A percentile compares a stretch with the other conserved stretches of the same genome.
Conservation (phyloP, 257 asterid species). For the Craterostigma plantagineum region DNA sequence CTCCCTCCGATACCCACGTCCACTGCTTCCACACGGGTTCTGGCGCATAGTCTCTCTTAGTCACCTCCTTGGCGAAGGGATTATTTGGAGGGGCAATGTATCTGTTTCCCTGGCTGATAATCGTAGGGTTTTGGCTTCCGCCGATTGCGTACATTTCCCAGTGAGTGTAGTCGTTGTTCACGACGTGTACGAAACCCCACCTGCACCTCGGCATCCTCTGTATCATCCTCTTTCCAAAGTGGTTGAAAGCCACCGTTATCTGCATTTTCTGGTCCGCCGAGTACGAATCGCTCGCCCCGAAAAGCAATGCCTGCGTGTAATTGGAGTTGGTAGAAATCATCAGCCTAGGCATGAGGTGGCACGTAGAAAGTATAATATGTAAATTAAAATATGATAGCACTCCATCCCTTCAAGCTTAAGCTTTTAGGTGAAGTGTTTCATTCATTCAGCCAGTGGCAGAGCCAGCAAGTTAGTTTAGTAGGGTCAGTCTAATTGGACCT, state of each 20-base stretch:
- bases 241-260: slow-evolving; percentile 71
- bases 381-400: too few relatives aligned
- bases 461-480: too few relatives aligned
- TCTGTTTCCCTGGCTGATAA: slow-evolving; percentile 82
- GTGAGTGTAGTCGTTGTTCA: slow-evolving; percentile 84
- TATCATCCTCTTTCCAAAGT: slow-evolving; percentile 67
- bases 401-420: too few relatives aligned
- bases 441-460: too few relatives aligned
- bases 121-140: slow-evolving; percentile 59
- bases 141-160: slow-evolving; percentile 96
- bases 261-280: slow-evolving; percentile 47
- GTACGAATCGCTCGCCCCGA: slow-evolving; percentile 48
- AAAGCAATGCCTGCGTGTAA: slow-evolving; percentile 28
- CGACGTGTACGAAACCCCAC: slow-evolving; percentile 63
- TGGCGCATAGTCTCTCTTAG: slow-evolving; percentile 43
- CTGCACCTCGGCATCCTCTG: slow-evolving; percentile 89
- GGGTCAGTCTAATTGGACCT: too few relatives aligned
- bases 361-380: too few relatives aligned
- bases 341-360: too few relatives aligned
- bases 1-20: slow-evolving; percentile 87
- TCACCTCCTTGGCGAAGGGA: slow-evolving; percentile 49
- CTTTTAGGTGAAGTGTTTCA: too few relatives aligned
- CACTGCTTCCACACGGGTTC: slow-evolving; percentile 45
- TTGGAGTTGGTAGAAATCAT: too few relatives aligned
- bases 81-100: slow-evolving; percentile 47